Base-by-base conservation (phyloP, 495 filamentous ascomycete genomes). In the Clavariopsis aquatica region DNA sequence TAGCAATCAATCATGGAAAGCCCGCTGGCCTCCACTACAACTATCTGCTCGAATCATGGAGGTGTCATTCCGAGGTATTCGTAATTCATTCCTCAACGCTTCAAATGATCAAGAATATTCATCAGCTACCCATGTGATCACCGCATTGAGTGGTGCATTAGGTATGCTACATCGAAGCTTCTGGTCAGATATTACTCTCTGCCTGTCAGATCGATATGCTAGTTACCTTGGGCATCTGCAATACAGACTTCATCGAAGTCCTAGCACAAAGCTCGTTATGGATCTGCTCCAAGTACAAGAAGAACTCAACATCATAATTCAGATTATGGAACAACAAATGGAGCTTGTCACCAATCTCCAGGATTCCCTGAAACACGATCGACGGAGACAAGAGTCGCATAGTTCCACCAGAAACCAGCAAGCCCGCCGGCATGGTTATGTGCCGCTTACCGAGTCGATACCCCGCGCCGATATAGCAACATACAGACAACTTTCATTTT, bases 1-100 rank as follows among this genome's bases (percentile, higher is more conserved):
- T 0, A 78, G 73, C 66, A 78, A 78, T 64, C 75, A 76, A 58
- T 75, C 67, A 1, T 78, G 75, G 73, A 78, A 78, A 51, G 70
- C 73, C 24, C 69, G 69, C 0, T 78, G 70, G 73, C 76, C 76
- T 6, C 72, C 76, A 9, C 53, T 75, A 19, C 76, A 78, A 49
- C 64, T 77, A 10, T 59, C 70, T 6, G 69, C 73, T 7, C 49
- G 76, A n/a, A 76, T 78, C 20, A 61, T 71, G 31, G 75, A 77
- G 45, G 60, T 78, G 6, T 75, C 72, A 3, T 78, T 78, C 55
- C 66, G 76, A 27, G 69, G 69, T 5, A 74, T 78, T 45, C 60
- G 73, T 9, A 78, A 78, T 55, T 52, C 54, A 0, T 73, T 71
- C 66, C 69, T 74, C 46, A 68, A 60, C 28, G 45, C 63, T 1